phyloP scores from a whole-genome alignment of 106 monocot species.

The Platanthera guangdongensis region DNA sequence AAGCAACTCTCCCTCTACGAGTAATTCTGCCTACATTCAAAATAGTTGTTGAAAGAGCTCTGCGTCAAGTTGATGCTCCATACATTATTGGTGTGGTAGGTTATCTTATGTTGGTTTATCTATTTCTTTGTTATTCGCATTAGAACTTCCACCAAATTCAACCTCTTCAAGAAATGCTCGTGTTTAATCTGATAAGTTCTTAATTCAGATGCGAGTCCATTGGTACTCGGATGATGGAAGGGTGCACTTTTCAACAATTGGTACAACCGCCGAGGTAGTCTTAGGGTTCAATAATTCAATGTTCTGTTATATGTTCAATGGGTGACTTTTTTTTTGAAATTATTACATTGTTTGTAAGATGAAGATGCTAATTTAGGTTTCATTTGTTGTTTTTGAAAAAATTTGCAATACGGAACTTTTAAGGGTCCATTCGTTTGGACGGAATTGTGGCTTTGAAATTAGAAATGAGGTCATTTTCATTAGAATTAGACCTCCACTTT shows the following conservation, averaged over 20 bases:
- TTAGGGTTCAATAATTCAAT: background rate
- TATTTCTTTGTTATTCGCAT: background rate
- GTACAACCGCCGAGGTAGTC: slow-evolving; percentile 53
- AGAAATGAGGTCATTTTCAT: too few relatives aligned
- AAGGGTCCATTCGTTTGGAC: background rate
- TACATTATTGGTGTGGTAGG: slow-evolving; percentile 84
- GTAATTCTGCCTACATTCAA: slow-evolving; percentile 53
- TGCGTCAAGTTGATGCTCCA: slow-evolving; percentile 56
- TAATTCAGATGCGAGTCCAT: slow-evolving; percentile 42
- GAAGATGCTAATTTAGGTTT: background rate
- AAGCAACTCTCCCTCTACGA: slow-evolving; percentile 73
- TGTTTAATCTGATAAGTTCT: background rate
- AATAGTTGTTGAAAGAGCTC: slow-evolving; percentile 65
- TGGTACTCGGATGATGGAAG: slow-evolving; percentile 22
- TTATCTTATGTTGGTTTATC: slow-evolving; percentile 1
- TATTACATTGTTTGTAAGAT: background rate
- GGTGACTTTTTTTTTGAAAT: background rate
- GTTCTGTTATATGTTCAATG: background rate
- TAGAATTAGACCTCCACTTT: too few relatives aligned
- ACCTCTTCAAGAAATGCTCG: background rate
- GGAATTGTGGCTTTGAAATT: too few relatives aligned
- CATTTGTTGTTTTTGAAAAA: background rate
- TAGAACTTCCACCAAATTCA: background rate
- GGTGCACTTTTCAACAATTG: slow-evolving; percentile 26
- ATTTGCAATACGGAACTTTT: background rate